These are phyloP conservation scores for Blakeslea trispora DNA, from an alignment of 371 early-diverging fungal genomes.

Conservation along the genomic window DNA sequence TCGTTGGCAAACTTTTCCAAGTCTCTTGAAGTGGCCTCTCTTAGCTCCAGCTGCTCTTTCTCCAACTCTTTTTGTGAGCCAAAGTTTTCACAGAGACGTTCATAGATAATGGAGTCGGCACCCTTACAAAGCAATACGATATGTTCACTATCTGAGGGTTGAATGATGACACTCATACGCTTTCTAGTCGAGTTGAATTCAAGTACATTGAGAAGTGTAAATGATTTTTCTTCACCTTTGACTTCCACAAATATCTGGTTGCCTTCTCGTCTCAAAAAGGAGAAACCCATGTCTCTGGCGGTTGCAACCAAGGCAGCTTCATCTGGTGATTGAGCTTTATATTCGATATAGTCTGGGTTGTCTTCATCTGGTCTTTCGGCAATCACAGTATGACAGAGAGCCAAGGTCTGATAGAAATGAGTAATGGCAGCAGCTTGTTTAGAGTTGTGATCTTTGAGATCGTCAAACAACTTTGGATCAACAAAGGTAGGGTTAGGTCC, in stretches of 20 bases:
- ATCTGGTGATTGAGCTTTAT: constrained; percentile 94
- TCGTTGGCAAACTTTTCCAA: constrained; percentile 89
- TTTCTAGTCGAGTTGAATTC: constrained; percentile 74
- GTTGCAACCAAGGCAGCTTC: constrained; percentile 92
- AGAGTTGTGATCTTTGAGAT: constrained; percentile 32
- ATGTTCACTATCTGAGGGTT: constrained; percentile 52
- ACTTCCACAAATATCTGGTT: constrained; percentile 67
- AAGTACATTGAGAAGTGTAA: constrained; percentile 71
- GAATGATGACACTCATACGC: constrained; percentile 69
- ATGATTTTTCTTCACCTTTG: constrained; percentile 64
- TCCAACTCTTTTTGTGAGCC: constrained; percentile 29
- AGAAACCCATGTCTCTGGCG: constrained; percentile 89
- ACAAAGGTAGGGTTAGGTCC: constrained; percentile 46
- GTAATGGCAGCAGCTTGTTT: constrained; percentile 63
- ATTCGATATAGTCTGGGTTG: constrained; percentile 58
- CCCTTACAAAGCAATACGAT: constrained; percentile 79
- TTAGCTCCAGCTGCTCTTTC: constrained; percentile 22
- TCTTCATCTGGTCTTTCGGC: constrained; percentile 52
- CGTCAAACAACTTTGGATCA: constrained; percentile 47
- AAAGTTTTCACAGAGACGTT: constrained; percentile 41
- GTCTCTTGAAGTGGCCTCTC: constrained; percentile 60
- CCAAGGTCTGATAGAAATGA: constrained; percentile 74
- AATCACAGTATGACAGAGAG: constrained; percentile 82
- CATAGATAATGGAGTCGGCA: constrained; percentile 72
- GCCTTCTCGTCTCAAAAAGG: constrained; percentile 69